phyloP scores from a whole-genome alignment of 2,329 filamentous ascomycete genomes.

The Fusarium torulosum region DNA sequence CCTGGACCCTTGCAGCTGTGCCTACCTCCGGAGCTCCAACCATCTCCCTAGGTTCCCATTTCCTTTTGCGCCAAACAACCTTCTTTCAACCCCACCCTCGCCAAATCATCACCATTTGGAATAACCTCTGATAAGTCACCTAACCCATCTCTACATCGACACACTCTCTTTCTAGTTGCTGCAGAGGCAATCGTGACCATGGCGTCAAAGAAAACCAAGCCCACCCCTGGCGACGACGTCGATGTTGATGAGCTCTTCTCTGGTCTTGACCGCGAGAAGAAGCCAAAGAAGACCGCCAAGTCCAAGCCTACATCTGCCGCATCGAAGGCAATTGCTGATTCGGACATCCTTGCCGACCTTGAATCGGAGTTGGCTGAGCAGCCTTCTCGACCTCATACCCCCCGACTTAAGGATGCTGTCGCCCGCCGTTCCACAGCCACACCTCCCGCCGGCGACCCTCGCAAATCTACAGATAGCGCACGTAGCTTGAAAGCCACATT shows the following conservation, averaged over 20 bases:
- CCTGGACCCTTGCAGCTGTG: slow-evolving; percentile 42
- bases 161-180: background rate
- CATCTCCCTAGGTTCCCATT: slow-evolving; percentile 25
- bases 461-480: slow-evolving; percentile 84
- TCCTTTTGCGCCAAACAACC: slow-evolving; percentile 39
- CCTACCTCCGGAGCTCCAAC: slow-evolving; percentile 39
- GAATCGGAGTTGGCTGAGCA: slow-evolving; percentile 79
- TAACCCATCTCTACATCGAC: background rate
- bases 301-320: slow-evolving; percentile 63
- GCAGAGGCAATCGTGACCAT: slow-evolving; percentile 56
- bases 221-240: slow-evolving; percentile 65
- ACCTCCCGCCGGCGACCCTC: slow-evolving; percentile 69
- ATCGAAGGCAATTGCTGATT: slow-evolving; percentile 64
- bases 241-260: slow-evolving; percentile 76
- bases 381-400: slow-evolving; percentile 84
- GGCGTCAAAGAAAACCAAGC: slow-evolving; percentile 71
- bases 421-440: slow-evolving; percentile 62
- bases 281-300: slow-evolving; percentile 63
- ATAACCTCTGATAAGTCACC: slow-evolving; percentile 2
- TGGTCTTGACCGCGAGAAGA: slow-evolving; percentile 67
- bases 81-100: slow-evolving; percentile 36
- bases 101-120: slow-evolving; percentile 21
- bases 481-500: slow-evolving; percentile 78
- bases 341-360: slow-evolving; percentile 89
- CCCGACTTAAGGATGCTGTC: slow-evolving; percentile 71